These are phyloP conservation scores for Lentinula sp. DNA, from an alignment of 768 basidiomycete genomes.

Conservation along the genomic window DNA sequence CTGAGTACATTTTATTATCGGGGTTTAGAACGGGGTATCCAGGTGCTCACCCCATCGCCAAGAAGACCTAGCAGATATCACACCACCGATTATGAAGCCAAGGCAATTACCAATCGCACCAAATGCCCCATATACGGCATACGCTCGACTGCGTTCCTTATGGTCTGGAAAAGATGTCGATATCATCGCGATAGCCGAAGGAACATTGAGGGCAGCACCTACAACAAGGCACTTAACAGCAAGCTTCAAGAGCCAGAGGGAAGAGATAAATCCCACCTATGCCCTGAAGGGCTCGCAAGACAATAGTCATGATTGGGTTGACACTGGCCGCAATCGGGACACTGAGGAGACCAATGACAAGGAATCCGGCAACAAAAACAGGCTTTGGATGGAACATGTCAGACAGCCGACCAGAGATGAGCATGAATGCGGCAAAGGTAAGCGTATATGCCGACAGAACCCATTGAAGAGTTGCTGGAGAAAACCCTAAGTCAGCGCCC, in stretches of 20 bases:
- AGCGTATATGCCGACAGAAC: constrained; percentile 26
- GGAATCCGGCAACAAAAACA: constrained; percentile 7
- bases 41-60: constrained; percentile 31
- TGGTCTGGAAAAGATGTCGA: constrained; percentile 12
- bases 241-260: no score
- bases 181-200: constrained; percentile 7
- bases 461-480: background rate
- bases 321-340: background rate
- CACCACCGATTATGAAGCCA: constrained; percentile 34
- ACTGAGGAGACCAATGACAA: constrained; percentile 1
- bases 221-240: constrained; percentile 11
- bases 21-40: background rate
- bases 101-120: constrained; percentile 38
- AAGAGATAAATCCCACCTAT: background rate
- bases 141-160: constrained; percentile 34
- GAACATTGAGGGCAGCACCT: constrained; percentile 9
- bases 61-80: constrained; percentile 29
- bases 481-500: constrained; percentile 28
- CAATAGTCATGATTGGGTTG: background rate
- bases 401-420: constrained; percentile 8
- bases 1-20: no score
- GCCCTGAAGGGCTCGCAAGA: constrained; percentile 5
- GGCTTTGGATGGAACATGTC: constrained; percentile 11
- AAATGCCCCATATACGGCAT: constrained; percentile 36
- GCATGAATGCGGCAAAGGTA: constrained; percentile 12